Evolutionary conservation across 495 filamentous ascomycete species (phyloP).

Genomic region (Xylaria sp.): DNA sequence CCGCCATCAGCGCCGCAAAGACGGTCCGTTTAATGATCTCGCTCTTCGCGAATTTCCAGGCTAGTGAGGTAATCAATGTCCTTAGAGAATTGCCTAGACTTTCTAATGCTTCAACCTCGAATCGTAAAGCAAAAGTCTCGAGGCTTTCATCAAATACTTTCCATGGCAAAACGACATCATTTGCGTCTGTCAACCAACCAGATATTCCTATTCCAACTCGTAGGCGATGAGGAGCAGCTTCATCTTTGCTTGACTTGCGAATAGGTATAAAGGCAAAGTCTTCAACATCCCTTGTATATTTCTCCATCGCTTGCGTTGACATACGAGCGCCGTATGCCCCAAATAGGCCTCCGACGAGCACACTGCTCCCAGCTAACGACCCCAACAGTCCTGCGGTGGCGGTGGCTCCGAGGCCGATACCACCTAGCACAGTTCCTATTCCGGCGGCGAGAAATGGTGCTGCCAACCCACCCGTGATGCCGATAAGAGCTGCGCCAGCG

Average conservation of each 20-base stretch:
- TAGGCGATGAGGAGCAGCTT: constrained; percentile 62
- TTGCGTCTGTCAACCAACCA: constrained; percentile 80
- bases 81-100: constrained; percentile 81
- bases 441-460: constrained; percentile 87
- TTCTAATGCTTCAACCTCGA: constrained; percentile 78
- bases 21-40: constrained; percentile 75
- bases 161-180: constrained; percentile 81
- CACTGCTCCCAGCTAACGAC: constrained; percentile 75
- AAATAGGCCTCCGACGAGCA: constrained; percentile 85
- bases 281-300: constrained; percentile 84
- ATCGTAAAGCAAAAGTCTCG: constrained; percentile 86
- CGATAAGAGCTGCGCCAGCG: constrained; percentile 82
- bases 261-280: constrained; percentile 92
- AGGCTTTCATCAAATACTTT: constrained; percentile 70
- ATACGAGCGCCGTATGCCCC: constrained; percentile 88
- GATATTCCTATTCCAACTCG: constrained; percentile 84
- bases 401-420: constrained; percentile 75
- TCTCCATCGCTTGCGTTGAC: constrained; percentile 76
- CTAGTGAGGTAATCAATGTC: constrained; percentile 75
- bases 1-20: constrained; percentile 73
- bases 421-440: constrained; percentile 81
- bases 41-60: constrained; percentile 80
- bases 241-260: constrained; percentile 40
- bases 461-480: constrained; percentile 82
- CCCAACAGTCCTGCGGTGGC: constrained; percentile 84